Percentiles rank a stretch among this genome's conserved stretches.
These are phyloP conservation scores for Alternaria solani DNA, from an alignment of 2,329 filamentous ascomycete species.

Conservation along the genomic window DNA sequence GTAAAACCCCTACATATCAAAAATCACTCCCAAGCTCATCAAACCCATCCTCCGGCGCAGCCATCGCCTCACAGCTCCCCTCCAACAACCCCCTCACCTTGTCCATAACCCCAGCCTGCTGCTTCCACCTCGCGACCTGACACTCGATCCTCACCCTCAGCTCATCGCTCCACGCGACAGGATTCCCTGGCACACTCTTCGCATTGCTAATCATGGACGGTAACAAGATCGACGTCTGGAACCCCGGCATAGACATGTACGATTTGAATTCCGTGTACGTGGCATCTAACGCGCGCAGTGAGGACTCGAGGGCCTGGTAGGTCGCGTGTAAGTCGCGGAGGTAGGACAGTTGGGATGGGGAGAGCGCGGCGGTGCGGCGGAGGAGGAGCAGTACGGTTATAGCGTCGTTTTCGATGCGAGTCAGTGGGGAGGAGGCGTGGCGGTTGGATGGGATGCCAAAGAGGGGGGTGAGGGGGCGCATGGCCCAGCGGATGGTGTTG, in stretches of 20 bases:
- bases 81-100: constrained; percentile 28
- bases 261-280: constrained; percentile 23
- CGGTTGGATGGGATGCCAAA: constrained; percentile 27
- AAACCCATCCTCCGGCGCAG: constrained; percentile 38
- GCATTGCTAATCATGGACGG: constrained; percentile 2
- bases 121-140: constrained; percentile 34
- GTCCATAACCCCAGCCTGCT: constrained; percentile 26
- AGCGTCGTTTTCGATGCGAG: constrained; percentile 30
- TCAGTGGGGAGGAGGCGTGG: constrained; percentile 14
- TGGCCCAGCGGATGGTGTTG: constrained; percentile 32
- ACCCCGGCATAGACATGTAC: constrained; percentile 20
- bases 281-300: constrained; percentile 15
- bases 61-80: constrained; percentile 29
- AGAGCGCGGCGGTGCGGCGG: constrained; percentile 36
- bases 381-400: constrained; percentile 28
- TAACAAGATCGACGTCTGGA: constrained; percentile 7
- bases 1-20: background rate
- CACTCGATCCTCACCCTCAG: constrained; percentile 18
- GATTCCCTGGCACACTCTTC: constrained; percentile 22
- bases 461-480: constrained; percentile 30
- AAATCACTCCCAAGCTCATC: constrained; percentile 30
- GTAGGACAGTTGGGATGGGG: constrained; percentile 17
- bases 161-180: constrained; percentile 37
- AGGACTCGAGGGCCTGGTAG: constrained; percentile 26
- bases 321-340: constrained; percentile 30